Conservation (phyloP, 371 early-diverging fungal species). For the Apophysomyces elegans region DNA sequence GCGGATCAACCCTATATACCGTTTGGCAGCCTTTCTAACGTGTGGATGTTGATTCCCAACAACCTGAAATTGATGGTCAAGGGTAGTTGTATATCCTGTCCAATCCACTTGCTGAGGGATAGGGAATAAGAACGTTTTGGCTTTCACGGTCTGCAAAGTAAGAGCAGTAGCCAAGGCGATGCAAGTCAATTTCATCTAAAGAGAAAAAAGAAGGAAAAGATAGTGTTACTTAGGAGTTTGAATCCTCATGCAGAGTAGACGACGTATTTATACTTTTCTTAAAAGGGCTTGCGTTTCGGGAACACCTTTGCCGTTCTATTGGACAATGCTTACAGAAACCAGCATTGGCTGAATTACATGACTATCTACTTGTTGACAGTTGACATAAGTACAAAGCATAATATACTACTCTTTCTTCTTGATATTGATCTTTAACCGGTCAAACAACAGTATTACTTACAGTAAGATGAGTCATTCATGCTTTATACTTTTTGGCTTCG, state of each 20-base stretch:
- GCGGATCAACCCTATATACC: conserved; percentile 37
- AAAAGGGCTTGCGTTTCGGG: no score
- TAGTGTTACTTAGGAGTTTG: background rate
- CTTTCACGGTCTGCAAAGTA: conserved; percentile 26
- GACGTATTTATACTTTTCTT: no score
- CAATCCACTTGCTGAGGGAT: conserved; percentile 47
- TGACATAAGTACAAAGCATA: no score
- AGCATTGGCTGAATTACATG: no score
- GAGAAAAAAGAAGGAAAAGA: conserved; percentile 10
- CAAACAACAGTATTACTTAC: no score
- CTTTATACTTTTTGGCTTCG: no score
- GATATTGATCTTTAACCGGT: no score
- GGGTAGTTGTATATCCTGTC: conserved; percentile 32
- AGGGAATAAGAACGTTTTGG: conserved; percentile 45
- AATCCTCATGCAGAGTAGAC: background rate
- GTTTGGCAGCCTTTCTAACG: conserved; percentile 42
- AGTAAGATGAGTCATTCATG: no score
- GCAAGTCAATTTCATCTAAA: conserved; percentile 36
- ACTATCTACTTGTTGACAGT: no score
- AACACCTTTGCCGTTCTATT: no score
- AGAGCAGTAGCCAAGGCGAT: conserved; percentile 28
- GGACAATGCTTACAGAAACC: no score
- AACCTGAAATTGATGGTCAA: conserved; percentile 31
- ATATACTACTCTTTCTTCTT: no score
- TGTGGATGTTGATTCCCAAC: conserved; percentile 26